A percentile compares a stretch with the other conserved stretches of the same genome.
Evolutionary conservation across 495 filamentous ascomycete species (phyloP).

Genomic region (Talaromyces adpressus): DNA sequence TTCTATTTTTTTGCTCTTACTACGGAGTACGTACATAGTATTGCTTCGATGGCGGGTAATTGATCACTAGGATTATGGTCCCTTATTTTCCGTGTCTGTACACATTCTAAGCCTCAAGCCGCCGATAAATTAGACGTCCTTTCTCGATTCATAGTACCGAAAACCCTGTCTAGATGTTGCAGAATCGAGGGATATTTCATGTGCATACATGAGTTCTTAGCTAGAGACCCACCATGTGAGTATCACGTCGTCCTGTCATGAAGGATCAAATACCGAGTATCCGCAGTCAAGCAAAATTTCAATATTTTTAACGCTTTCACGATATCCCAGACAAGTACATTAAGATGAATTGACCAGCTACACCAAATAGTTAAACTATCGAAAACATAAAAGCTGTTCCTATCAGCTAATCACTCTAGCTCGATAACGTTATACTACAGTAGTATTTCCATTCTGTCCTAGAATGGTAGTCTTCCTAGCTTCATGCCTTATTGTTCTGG

Average conservation of each 20-base stretch:
- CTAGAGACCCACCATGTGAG: neutral
- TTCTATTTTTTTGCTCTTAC: neutral
- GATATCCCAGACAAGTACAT: neutral
- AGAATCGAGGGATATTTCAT: too few species aligned
- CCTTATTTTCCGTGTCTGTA: neutral
- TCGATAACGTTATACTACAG: neutral
- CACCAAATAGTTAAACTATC: neutral
- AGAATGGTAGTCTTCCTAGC: neutral
- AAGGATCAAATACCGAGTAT: neutral
- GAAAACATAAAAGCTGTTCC: neutral
- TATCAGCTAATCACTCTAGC: neutral
- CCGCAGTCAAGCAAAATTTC: neutral
- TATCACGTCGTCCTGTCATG: neutral
- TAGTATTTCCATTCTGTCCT: neutral
- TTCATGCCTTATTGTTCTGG: neutral
- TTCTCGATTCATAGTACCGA: neutral
- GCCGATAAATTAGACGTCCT: neutral
- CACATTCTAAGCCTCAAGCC: neutral
- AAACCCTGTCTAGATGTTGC: too few species aligned
- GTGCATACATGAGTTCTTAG: neutral
- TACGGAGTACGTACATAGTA: too few species aligned
- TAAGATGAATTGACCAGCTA: neutral
- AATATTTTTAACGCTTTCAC: neutral
- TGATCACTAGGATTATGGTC: neutral
- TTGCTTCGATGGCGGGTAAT: neutral